Evolutionary conservation across 2,329 filamentous ascomycete species (phyloP), one percentile per base, ranked within the genome.

Genomic region (Exophiala sideris): DNA sequence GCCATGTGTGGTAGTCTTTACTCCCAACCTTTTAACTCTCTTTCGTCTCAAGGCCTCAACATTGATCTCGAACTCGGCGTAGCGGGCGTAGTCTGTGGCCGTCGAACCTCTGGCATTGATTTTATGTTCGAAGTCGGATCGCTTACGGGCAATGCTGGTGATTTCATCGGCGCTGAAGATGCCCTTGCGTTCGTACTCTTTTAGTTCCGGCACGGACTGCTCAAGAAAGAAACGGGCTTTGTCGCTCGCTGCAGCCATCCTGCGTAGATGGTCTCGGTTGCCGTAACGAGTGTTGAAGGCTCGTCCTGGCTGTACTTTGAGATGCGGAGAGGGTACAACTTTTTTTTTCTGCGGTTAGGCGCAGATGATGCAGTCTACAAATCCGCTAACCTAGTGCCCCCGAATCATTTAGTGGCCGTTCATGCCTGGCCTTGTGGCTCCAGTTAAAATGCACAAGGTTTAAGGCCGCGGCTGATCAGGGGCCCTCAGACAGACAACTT

Each of bases 181-280:
- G 65, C 89, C 86, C 71, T 96, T 96, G 62, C 89, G 83, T 72
- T 95, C 88, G 71, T 90, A 95, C 66, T 96, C 91, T 59, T 91
- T 89, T 53, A 99, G 81, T 71, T 97, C 91, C 12, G 91, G 90
- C 40, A 96, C 89, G 2, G 88, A 87, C 64, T 92, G 87, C 76
- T 99, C 94, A 61, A 97, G 82, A 72, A 89, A 96, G 74, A 92
- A 97, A 54, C 92, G 89, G 52, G 92, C 94, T 74, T 96, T 97
- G 68, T 97, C 94, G 60, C 88, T 87, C 54, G 94, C 86, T 39
- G 84, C 87, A 1, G 91, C 83, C 90, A 96, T 95, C 56, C n/a
- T 54, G 20, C 29, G 10, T 8, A n/a, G 24, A 8, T 29, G 24
- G 24, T 29, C 24, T 29, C 24, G 24, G 24, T 29, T 29, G 24